Percentiles rank a stretch among this genome's conserved stretches.
phyloP scores from a whole-genome alignment of 441 rosid species.

The Lagerstroemia fauriei region DNA sequence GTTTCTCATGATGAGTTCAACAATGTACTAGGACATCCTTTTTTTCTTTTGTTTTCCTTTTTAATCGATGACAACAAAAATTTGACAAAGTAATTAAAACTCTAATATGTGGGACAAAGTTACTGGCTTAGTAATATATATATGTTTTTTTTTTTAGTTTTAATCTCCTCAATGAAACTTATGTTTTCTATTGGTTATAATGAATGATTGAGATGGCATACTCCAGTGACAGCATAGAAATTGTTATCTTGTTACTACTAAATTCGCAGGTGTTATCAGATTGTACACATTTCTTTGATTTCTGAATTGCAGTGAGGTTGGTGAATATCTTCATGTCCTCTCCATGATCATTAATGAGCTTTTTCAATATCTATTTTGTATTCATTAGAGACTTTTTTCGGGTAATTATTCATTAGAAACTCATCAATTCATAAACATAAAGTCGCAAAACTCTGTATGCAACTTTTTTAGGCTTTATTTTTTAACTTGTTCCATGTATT shows the following conservation, averaged over 20 bases:
- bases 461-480: neutral
- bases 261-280: neutral
- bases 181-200: neutral
- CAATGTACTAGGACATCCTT: neutral
- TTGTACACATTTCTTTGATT: neutral
- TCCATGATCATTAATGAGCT: neutral
- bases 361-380: neutral
- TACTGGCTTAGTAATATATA: no score
- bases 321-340: neutral
- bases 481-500: neutral
- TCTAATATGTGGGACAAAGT: no score
- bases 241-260: neutral
- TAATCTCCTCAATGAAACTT: neutral
- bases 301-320: neutral
- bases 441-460: neutral
- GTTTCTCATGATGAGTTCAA: neutral
- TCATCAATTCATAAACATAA: neutral
- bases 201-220: no score
- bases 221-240: neutral
- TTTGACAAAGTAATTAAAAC: neutral
- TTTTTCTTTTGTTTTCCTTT: neutral
- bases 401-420: neutral
- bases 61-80: no score
- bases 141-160: no score
- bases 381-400: neutral